phyloP scores from a whole-genome alignment of 345 rosid genomes.

The Conringia planisiliqua region DNA sequence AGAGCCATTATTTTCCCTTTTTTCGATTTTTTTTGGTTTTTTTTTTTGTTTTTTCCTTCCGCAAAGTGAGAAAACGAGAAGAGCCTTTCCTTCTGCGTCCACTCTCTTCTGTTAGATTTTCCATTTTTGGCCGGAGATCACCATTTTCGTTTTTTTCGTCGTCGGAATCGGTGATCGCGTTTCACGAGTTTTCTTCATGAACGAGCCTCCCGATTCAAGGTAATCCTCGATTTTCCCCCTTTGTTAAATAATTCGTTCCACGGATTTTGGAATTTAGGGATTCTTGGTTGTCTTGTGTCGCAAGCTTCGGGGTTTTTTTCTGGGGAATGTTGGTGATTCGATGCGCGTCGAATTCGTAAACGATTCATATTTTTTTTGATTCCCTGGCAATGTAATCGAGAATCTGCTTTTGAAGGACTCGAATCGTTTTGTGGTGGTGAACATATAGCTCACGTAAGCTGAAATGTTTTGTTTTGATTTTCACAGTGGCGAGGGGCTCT shows the following conservation, averaged over 20 bases:
- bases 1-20: neutral
- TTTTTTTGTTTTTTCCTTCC: neutral
- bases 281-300: constrained; percentile 12
- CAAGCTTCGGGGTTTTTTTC: constrained; percentile 24
- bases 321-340: neutral
- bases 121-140: neutral
- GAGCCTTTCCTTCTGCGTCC: neutral
- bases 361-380: neutral
- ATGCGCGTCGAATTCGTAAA: neutral
- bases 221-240: neutral
- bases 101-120: neutral
- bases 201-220: constrained; percentile 32
- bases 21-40: neutral
- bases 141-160: neutral
- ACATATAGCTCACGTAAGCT: neutral
- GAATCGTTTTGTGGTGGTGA: neutral
- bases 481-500: constrained; percentile 17
- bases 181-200: constrained; percentile 1
- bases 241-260: too few relatives aligned
- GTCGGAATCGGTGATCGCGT: neutral
- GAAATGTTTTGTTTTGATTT: constrained; percentile 6
- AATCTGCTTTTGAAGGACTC: neutral
- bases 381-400: too few relatives aligned
- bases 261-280: constrained; percentile 6
- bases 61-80: neutral